Evolutionary conservation across 1,284 basidiomycete species (phyloP).

Genomic region (Ustilago sp.): DNA sequence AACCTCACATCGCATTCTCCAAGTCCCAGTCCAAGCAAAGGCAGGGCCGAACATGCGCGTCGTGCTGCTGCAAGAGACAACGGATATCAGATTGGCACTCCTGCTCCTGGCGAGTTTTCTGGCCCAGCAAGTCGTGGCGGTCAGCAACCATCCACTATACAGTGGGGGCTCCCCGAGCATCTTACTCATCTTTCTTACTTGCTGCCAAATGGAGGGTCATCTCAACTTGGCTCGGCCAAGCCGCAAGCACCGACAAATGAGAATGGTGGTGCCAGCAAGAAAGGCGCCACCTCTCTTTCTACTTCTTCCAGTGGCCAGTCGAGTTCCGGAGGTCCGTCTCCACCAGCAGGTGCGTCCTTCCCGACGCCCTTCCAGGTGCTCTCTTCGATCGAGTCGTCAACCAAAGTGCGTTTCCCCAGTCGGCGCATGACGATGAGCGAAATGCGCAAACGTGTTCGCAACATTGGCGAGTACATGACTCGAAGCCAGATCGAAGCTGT

Average conservation of each 20-base stretch:
- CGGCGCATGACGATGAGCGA: constrained; percentile 94
- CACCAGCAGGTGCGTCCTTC: constrained; percentile 74
- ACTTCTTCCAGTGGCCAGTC: constrained; percentile 23
- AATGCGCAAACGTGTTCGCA: constrained; percentile 94
- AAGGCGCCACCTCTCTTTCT: constrained; percentile 8
- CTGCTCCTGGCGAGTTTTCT: constrained; percentile 43
- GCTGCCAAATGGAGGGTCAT: constrained; percentile 76
- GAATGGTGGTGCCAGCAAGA: constrained; percentile 27
- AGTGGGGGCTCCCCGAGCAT: constrained; percentile 94
- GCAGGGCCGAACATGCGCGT: constrained; percentile 37
- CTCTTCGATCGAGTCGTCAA: constrained; percentile 78
- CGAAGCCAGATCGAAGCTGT: constrained; percentile 70
- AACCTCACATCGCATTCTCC: constrained; percentile 57
- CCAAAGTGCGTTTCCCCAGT: constrained; percentile 91
- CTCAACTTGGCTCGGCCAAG: constrained; percentile 72
- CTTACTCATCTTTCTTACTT: constrained; percentile 86
- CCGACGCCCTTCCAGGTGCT: constrained; percentile 71
- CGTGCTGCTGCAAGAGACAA: constrained; percentile 41
- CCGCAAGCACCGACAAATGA: constrained; percentile 7
- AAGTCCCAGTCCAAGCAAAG: constrained; percentile 59
- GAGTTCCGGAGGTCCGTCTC: constrained; percentile 24
- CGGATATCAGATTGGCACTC: constrained; percentile 55
- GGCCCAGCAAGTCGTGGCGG: constrained; percentile 16
- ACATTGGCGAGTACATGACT: constrained; percentile 86
- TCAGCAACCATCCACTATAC: constrained; percentile 76